A percentile compares a stretch with the other conserved stretches of the same genome.
Evolutionary conservation across 345 rosid species (phyloP).

Genomic region (Luvunga scandens): DNA sequence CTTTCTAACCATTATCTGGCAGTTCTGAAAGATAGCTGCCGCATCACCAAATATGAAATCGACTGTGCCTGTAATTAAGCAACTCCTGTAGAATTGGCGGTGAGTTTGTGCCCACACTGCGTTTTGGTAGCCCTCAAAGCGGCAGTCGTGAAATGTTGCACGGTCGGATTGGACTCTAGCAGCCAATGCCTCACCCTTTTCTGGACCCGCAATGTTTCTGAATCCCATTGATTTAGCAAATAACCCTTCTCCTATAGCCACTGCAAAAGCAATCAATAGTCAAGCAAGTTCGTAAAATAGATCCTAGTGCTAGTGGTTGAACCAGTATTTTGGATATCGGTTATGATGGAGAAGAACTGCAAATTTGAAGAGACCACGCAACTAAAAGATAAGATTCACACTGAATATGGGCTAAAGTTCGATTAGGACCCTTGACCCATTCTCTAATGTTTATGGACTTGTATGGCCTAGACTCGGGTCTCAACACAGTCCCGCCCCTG

Average conservation of each 20-base stretch:
- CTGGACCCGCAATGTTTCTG: constrained; percentile 82
- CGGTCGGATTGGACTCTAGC: constrained; percentile 65
- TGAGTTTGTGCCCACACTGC: constrained; percentile 74
- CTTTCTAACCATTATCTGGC: constrained; percentile 54
- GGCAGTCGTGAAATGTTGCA: constrained; percentile 64
- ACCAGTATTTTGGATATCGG: too few relatives aligned
- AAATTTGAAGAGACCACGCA: too few relatives aligned
- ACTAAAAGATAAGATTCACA: too few relatives aligned
- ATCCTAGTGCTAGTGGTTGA: neutral
- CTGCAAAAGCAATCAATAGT: constrained; percentile 32
- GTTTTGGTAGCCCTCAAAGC: constrained; percentile 78
- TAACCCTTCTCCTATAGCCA: constrained; percentile 62
- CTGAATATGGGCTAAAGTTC: too few relatives aligned
- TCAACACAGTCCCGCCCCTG: too few relatives aligned
- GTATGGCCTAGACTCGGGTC: neutral
- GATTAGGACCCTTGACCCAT: too few relatives aligned
- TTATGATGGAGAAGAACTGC: too few relatives aligned
- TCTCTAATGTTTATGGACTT: too few relatives aligned
- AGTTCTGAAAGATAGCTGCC: constrained; percentile 71
- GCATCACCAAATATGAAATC: constrained; percentile 96
- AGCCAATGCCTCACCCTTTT: constrained; percentile 74
- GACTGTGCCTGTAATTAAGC: constrained; percentile 64
- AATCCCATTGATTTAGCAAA: constrained; percentile 75
- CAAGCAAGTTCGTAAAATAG: neutral
- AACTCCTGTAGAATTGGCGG: constrained; percentile 74